Evolutionary conservation across 352 stramenopile species (phyloP).

Genomic region (Chrysophaeum taylorii): DNA sequence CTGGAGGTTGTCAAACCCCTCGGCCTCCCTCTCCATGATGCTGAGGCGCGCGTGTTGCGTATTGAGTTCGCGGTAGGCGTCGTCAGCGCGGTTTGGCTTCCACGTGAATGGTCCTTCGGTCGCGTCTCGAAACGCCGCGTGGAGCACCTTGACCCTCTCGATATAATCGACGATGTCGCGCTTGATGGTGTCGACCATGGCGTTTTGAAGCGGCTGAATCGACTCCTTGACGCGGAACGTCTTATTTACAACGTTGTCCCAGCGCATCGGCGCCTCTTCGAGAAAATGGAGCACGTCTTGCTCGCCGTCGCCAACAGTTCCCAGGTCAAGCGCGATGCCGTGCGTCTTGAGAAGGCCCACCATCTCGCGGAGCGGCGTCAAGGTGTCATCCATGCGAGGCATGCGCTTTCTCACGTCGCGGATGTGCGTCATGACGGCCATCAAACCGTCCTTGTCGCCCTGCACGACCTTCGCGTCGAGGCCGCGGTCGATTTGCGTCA

Average conservation of each 20-base stretch:
- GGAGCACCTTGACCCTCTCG: slow-evolving; percentile 45
- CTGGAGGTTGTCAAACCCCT: slow-evolving; percentile 66
- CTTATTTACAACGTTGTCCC: slow-evolving; percentile 81
- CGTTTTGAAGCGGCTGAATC: slow-evolving; percentile 73
- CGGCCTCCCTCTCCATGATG: slow-evolving; percentile 53
- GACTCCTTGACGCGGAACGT: slow-evolving; percentile 78
- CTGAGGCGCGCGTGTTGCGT: slow-evolving; percentile 49
- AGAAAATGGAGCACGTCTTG: slow-evolving; percentile 55
- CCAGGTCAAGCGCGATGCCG: slow-evolving; percentile 72
- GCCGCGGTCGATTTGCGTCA: slow-evolving; percentile 54
- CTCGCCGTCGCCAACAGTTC: slow-evolving; percentile 64
- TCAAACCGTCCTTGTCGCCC: slow-evolving; percentile 47
- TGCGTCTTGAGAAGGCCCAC: slow-evolving; percentile 65
- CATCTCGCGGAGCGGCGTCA: slow-evolving; percentile 60
- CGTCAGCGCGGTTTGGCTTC: slow-evolving; percentile 22
- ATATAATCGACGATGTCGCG: slow-evolving; percentile 59
- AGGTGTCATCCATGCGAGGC: slow-evolving; percentile 60
- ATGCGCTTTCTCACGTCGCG: slow-evolving; percentile 67
- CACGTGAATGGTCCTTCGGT: slow-evolving; percentile 36
- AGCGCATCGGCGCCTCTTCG: slow-evolving; percentile 69
- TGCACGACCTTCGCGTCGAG: slow-evolving; percentile 48
- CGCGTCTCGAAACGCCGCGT: slow-evolving; percentile 44
- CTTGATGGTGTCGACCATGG: slow-evolving; percentile 66
- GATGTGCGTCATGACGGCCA: slow-evolving; percentile 74
- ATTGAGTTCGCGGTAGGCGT: slow-evolving; percentile 58